Percentiles rank a stretch among this genome's conserved stretches.
These are phyloP conservation scores for Astrocystis sublimbata DNA, from an alignment of 495 filamentous ascomycete species.

Conservation along the genomic window DNA sequence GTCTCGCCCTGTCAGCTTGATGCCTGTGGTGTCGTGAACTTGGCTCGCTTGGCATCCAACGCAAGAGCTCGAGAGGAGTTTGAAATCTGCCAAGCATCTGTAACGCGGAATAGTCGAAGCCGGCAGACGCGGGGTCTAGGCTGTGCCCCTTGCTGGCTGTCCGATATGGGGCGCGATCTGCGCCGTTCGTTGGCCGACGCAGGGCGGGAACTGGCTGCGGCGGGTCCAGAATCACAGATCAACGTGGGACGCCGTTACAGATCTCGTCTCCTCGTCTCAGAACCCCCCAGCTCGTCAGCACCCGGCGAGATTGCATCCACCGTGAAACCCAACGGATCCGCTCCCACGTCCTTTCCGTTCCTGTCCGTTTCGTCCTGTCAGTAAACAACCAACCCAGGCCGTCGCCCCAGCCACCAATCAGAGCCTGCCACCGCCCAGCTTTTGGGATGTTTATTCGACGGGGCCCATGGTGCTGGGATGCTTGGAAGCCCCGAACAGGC, in stretches of 20 bases:
- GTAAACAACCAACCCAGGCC: too few species aligned
- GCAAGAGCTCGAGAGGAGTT: too few species aligned
- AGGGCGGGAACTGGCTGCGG: background rate
- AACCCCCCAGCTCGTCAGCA: conserved; percentile 9
- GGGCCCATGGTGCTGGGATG: background rate
- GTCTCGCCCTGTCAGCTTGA: too few species aligned
- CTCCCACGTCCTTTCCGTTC: too few species aligned
- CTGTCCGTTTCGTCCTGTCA: conserved; percentile 6
- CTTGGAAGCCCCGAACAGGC: too few species aligned
- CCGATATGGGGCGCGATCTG: background rate
- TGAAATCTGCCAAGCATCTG: conserved; percentile 9
- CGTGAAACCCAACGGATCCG: conserved; percentile 15
- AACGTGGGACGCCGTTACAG: conserved; percentile 8
- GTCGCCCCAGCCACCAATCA: background rate
- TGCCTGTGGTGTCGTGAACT: too few species aligned
- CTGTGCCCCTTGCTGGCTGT: background rate
- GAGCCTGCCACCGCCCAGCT: background rate
- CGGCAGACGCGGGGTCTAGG: conserved; percentile 2
- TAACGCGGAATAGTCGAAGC: conserved; percentile 1
- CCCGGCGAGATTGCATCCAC: conserved; percentile 10
- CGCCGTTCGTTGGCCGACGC: background rate
- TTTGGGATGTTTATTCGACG: background rate
- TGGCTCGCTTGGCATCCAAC: conserved; percentile 5
- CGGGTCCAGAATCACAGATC: background rate
- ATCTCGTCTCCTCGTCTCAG: conserved; percentile 13